Evolutionary conservation across 1,284 basidiomycete genomes (phyloP), one percentile per base, ranked within the genome.

Genomic region (Leccinum angustisporum): DNA sequence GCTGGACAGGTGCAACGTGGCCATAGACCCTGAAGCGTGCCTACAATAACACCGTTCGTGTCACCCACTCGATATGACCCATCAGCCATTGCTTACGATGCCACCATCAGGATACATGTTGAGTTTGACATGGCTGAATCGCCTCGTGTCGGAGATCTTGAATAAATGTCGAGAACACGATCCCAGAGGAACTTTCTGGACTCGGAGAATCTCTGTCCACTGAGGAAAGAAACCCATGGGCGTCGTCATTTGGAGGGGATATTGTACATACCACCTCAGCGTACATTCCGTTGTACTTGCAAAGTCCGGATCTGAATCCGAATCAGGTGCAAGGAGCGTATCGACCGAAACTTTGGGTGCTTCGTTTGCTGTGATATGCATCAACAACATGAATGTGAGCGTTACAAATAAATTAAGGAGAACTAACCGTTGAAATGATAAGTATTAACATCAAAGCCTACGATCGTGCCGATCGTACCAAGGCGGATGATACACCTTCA

Each of bases 101-200:
- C 97, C 97, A 54, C 97, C 97, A 73, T 99, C 97, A 1, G 97
- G 97, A 75, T 95, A 95, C 88, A 97, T 97, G 69, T 92, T 90
- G 50, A 98, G 84, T 77, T 94, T 97, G 66, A 98, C 86, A 72
- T 92, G 94, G 65, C 91, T 96, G 68, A 86, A 79, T 3, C 79
- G 75, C 4, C 76, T 55, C 1, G 86, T 83, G 4, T 83, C 76
- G 16, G 85, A 74, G 56, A 94, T 81, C 51, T 84, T 84, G 81
- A 97, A 98, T 36, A 98, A 81, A 75, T 98, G 96, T 58, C 91
- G 85, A 36, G 90, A 88, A 65, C 84, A 88, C 4, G 96, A 96
- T 1, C 93, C 93, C 36, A 97, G 80, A 51, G 84, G 76, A 3
- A 88, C 86, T 68, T 81, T 86, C 0, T 93, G 88, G 9, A 97